Evolutionary conservation across 352 stramenopile species (phyloP), one percentile per base, ranked within the genome.

Genomic region (Aphanomyces astaci): DNA sequence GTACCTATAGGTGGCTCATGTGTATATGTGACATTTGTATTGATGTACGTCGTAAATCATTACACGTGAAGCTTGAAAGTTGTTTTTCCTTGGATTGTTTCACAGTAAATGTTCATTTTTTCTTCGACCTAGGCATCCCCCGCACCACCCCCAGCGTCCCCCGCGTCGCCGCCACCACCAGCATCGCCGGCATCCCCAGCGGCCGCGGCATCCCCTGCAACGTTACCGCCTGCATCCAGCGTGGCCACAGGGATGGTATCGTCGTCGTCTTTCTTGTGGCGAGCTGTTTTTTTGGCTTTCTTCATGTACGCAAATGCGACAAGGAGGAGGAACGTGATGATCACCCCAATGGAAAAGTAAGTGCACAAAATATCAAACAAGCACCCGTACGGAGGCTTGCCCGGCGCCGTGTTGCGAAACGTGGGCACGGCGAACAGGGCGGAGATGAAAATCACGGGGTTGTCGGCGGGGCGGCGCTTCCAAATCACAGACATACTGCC

Each of bases 401-500:
- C 62, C 19, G 43, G 62, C 0, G 62, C 62, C 1, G 62, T 68
- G 43, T 68, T 68, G 39, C 40, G 43, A 31, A 68, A 68, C 19
- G 62, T 25, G 11, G 62, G 62, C 11, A 68, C 62, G 32, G 62
- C 62, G 32, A 68, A 68, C 22, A 68, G 62, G 0, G 62, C 62
- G 28, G 62, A 56, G 19, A 68, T 4, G 4, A 68, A 68, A 31
- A 68, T 68, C 4, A 36, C 62, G 36, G 62, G 62, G 4, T 51
- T 57, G 51, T 68, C 62, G 3, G 48, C 43, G 7, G 62, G 62
- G 11, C 48, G 27, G 32, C 62, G 62, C 3, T 59, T 11, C 62
- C 62, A 68, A 30, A 68, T 68, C 4, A 68, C 39, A 33, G 48
- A 56, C 62, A 68, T 68, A 32, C 62, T 68, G 46, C 62, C 62